phyloP scores from a whole-genome alignment of 1,284 basidiomycete species.

The Volvariella surrecta region DNA sequence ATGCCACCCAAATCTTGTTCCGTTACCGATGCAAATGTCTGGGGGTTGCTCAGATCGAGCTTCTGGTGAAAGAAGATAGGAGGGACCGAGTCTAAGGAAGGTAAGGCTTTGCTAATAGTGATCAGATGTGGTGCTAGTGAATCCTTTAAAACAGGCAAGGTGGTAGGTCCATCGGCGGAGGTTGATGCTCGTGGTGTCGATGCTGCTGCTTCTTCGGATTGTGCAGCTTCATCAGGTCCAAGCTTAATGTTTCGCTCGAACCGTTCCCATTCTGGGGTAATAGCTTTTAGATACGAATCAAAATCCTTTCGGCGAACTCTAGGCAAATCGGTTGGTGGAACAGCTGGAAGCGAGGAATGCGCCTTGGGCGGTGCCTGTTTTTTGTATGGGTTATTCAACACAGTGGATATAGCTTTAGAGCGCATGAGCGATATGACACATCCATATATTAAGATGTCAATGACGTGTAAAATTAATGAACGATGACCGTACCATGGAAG shows the following conservation, averaged over 20 bases:
- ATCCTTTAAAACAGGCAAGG: constrained; percentile 19
- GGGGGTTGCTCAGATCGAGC: constrained; percentile 85
- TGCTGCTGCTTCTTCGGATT: constrained; percentile 23
- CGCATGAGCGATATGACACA: constrained; percentile 1
- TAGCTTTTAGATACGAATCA: constrained; percentile 69
- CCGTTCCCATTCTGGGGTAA: constrained; percentile 72
- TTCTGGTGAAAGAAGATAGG: constrained; percentile 68
- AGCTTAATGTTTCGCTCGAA: constrained; percentile 47
- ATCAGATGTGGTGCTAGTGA: constrained; percentile 19
- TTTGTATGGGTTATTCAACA: constrained; percentile 80
- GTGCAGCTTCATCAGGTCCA: constrained; percentile 36
- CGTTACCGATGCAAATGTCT: constrained; percentile 78
- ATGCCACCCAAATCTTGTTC: constrained; percentile 33
- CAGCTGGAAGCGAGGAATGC: constrained; percentile 69
- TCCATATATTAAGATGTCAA: neutral
- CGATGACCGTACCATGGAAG: constrained; percentile 53
- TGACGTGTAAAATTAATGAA: constrained; percentile 9
- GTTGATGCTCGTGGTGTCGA: constrained; percentile 21
- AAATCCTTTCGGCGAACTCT: constrained; percentile 80
- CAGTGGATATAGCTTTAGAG: constrained; percentile 36
- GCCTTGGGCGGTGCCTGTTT: constrained; percentile 79
- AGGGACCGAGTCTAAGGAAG: constrained; percentile 74
- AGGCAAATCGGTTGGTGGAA: constrained; percentile 64
- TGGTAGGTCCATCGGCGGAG: constrained; percentile 11
- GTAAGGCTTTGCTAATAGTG: constrained; percentile 43